A percentile compares a stretch with the other conserved stretches of the same genome.
These are phyloP conservation scores for Colletotrichum plurivorum DNA, from an alignment of 2,329 filamentous ascomycete genomes.

Conservation along the genomic window DNA sequence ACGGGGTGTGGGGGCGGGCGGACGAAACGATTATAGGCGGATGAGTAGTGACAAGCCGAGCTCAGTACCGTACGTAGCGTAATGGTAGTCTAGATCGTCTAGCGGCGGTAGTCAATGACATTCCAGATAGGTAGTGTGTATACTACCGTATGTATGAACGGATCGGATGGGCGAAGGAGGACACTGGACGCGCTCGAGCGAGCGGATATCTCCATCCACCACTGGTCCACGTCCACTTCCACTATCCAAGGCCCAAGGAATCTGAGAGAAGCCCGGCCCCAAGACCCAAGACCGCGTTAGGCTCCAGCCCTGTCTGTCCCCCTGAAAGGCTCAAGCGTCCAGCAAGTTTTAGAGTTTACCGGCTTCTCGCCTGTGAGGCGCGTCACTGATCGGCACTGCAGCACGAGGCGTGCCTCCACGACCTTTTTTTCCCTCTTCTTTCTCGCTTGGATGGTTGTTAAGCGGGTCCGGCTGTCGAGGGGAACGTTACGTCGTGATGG, in stretches of 20 bases:
- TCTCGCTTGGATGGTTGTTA: conserved; percentile 20
- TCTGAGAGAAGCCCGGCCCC: not conserved
- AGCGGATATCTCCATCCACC: conserved; percentile 27
- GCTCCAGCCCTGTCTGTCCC: conserved; percentile 2
- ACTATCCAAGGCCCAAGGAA: not conserved
- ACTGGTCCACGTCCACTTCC: conserved; percentile 7
- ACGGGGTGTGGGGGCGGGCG: conserved; percentile 26
- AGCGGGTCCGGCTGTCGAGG: conserved; percentile 6
- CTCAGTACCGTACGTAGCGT: too few relatives aligned
- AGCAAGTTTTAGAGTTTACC: conserved; percentile 35
- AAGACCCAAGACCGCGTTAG: conserved; percentile 27
- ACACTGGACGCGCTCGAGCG: not conserved
- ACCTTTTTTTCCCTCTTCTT: not conserved
- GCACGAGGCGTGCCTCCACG: not conserved
- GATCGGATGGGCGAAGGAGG: not conserved
- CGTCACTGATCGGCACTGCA: conserved; percentile 30
- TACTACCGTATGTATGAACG: too few relatives aligned
- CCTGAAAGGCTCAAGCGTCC: conserved; percentile 34
- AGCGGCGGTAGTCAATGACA: conserved; percentile 8
- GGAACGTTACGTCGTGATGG: too few relatives aligned
- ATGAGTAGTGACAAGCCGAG: not conserved
- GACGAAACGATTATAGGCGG: conserved; percentile 22
- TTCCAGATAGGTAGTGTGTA: conserved; percentile 6
- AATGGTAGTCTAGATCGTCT: not conserved
- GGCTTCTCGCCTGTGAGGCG: conserved; percentile 19